Percentiles rank a stretch among this genome's conserved stretches.
phyloP scores from a whole-genome alignment of 2,329 filamentous ascomycete genomes.

The Zasmidium cellare region DNA sequence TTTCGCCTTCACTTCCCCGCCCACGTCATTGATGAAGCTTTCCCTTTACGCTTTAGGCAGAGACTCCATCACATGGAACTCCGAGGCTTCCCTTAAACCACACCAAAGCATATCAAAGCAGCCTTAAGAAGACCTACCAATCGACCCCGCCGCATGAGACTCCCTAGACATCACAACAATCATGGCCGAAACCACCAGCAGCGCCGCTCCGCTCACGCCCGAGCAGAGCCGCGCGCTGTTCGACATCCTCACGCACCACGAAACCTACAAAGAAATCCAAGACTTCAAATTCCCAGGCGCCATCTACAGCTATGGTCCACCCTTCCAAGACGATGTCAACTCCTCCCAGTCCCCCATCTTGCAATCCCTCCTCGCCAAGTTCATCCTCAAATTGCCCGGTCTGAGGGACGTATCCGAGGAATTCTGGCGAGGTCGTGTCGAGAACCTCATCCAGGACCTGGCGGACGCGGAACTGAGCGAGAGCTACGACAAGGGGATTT shows the following conservation, averaged over 20 bases:
- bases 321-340: constrained; percentile 56
- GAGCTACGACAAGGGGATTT: constrained; percentile 75
- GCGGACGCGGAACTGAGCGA: constrained; percentile 71
- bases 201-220: constrained; percentile 38
- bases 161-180: not conserved
- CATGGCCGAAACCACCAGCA: constrained; percentile 19
- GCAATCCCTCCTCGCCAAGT: constrained; percentile 65
- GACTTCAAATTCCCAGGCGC: constrained; percentile 66
- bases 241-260: constrained; percentile 56
- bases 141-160: not conserved
- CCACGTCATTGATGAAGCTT: constrained; percentile 10
- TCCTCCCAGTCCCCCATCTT: constrained; percentile 64
- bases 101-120: not conserved
- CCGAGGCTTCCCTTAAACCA: not conserved
- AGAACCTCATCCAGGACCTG: constrained; percentile 61
- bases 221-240: constrained; percentile 53
- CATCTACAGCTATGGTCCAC: constrained; percentile 68
- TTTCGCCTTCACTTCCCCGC: not conserved
- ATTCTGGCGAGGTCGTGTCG: constrained; percentile 66
- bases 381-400: constrained; percentile 67
- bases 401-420: constrained; percentile 61
- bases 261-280: constrained; percentile 66
- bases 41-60: not conserved
- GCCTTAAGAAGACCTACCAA: not conserved
- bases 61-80: not conserved